Conservation (phyloP, 306 rosid genomes). For the Sindora glabra region DNA sequence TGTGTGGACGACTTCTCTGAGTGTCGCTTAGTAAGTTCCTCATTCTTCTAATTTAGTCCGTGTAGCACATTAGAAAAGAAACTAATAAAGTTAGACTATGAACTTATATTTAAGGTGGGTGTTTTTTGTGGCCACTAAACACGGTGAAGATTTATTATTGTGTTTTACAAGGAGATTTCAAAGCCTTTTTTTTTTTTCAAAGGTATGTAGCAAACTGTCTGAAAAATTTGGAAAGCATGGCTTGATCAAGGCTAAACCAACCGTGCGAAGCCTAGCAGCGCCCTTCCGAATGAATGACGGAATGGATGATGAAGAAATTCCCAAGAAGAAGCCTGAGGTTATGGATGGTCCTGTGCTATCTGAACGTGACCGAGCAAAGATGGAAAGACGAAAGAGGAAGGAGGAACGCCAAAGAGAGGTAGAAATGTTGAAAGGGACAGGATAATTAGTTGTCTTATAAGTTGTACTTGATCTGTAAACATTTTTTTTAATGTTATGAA, state of each 20-base stretch:
- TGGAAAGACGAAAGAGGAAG: constrained; percentile 81
- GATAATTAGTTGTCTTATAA: background rate
- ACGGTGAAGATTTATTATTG: background rate
- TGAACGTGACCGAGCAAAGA: constrained; percentile 75
- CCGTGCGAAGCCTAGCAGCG: constrained; percentile 75
- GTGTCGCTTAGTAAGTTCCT: constrained; percentile 68
- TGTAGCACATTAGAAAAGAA: background rate
- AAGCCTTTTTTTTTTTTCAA: background rate
- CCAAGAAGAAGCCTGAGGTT: constrained; percentile 81
- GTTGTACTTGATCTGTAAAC: background rate
- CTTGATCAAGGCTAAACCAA: constrained; percentile 64
- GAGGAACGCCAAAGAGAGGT: constrained; percentile 98
- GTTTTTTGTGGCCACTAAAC: background rate
- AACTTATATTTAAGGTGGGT: background rate
- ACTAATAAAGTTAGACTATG: background rate
- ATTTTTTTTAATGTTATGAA: background rate
- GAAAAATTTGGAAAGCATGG: constrained; percentile 94
- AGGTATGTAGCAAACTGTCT: constrained; percentile 73
- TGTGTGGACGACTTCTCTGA: constrained; percentile 67
- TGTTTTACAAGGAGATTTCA: too few species aligned
- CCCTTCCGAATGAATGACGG: constrained; percentile 95
- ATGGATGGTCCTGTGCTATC: constrained; percentile 78
- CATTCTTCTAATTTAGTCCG: background rate
- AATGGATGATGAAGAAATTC: constrained; percentile 65
- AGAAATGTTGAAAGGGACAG: background rate